Base-by-base conservation (phyloP, 495 filamentous ascomycete genomes). In the Lasiosphaeris hirsuta region DNA sequence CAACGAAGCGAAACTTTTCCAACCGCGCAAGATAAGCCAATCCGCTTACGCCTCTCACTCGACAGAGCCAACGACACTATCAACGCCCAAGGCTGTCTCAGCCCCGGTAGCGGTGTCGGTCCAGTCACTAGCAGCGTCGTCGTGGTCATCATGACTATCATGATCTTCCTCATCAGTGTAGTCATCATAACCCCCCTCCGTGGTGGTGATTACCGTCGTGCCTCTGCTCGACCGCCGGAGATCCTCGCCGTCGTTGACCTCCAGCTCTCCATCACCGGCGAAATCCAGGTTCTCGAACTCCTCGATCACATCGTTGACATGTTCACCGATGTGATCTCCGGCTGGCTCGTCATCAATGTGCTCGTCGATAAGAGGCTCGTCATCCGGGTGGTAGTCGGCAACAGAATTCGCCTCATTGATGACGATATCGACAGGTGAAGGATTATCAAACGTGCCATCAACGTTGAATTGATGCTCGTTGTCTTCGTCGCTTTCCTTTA, bases 151-250 rank as follows among this genome's bases (percentile, higher is more conserved):
- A 0, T 59, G 58, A 23, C 18, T 43, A 15, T 50, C 40, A 38
- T 55, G 55, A 10, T 36, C 56, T 41, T 60, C 61, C 0, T 55
- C 46, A 41, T 63, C 61, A 10, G 57, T 61, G 17, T 61, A 65
- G 1, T 64, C 69, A 1, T 51, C 58, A 9, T 56, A 43, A 35
- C 76, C 80, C 23, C 84, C 86, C 23, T 64, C 65, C 19, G 86
- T 86, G 59, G 86, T 84, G 9, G 87, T 88, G 62, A 78, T 72
- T 40, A 80, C 75, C 38, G 75, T 80, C 47, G 73, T 77, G 0
- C 67, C 72, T 0, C 65, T 54, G 54, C 69, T 73, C 4, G 66
- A 64, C 39, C 67, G 52, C 14, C 72, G 58, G 8, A 66, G 59
- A 1, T 62, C 69, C 11, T 60, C 65, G 0, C 61, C 55, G 33